These are phyloP conservation scores for Lentinula raphanica DNA, from an alignment of 768 basidiomycete genomes.

Conservation along the genomic window DNA sequence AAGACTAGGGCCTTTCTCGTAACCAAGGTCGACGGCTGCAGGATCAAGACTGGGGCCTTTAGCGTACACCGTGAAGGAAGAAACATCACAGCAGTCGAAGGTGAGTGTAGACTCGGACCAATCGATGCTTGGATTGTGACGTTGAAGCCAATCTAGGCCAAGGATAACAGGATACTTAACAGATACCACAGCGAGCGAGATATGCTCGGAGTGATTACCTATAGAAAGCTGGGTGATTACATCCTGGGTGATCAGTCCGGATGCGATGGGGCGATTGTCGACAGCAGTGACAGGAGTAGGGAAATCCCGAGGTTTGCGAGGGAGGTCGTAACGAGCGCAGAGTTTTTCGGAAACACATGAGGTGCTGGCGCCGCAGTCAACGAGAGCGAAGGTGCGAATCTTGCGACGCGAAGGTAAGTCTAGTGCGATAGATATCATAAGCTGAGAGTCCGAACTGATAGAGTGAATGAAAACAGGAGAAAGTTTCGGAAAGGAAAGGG, in stretches of 20 bases:
- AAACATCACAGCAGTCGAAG: conserved; percentile 20
- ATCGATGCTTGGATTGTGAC: conserved; percentile 31
- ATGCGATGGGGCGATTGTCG: conserved; percentile 32
- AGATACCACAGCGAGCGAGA: conserved; percentile 25
- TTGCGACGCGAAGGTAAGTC: conserved; percentile 16
- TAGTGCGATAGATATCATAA: conserved; percentile 17
- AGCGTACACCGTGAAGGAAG: not conserved
- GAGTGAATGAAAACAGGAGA: conserved; percentile 9
- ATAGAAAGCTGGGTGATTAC: conserved; percentile 24
- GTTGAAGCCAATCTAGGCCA: conserved; percentile 31
- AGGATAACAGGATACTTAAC: too few species aligned
- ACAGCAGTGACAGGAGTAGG: conserved; percentile 31
- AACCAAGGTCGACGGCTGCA: not conserved
- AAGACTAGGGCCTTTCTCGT: not conserved
- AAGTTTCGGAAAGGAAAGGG: not conserved
- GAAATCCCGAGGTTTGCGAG: conserved; percentile 22
- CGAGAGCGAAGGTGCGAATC: conserved; percentile 18
- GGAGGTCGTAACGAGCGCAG: conserved; percentile 25
- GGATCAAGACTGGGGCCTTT: not conserved
- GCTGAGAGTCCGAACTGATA: conserved; percentile 14
- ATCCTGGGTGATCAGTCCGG: conserved; percentile 35
- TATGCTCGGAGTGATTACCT: conserved; percentile 23
- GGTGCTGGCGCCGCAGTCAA: conserved; percentile 20
- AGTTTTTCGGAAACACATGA: conserved; percentile 37
- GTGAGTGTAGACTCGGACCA: conserved; percentile 20